phyloP scores from a whole-genome alignment of 495 filamentous ascomycete species.

The Penicillium robsamsonii region DNA sequence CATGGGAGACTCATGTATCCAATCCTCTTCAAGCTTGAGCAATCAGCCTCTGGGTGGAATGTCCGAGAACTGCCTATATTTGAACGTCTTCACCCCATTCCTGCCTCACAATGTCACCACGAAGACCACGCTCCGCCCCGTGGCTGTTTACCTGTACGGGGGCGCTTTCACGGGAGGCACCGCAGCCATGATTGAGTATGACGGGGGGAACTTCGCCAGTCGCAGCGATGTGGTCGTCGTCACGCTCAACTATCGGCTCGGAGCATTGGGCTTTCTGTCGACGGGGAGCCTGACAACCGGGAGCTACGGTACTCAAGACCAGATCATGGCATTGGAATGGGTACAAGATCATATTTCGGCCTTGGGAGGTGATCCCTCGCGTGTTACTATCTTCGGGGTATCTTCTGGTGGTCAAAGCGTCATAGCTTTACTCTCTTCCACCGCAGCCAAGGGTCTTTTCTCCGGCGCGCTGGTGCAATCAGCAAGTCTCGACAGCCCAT shows the following conservation, averaged over 20 bases:
- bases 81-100: slow-evolving; percentile 36
- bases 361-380: slow-evolving; percentile 49
- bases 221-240: slow-evolving; percentile 50
- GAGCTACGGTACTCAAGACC: slow-evolving; percentile 39
- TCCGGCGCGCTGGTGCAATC: slow-evolving; percentile 33
- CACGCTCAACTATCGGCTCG: slow-evolving; percentile 47
- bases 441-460: slow-evolving; percentile 32
- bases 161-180: slow-evolving; percentile 44
- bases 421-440: slow-evolving; percentile 47
- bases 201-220: slow-evolving; percentile 45
- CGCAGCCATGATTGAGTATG: slow-evolving; percentile 36
- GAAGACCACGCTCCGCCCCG: slow-evolving; percentile 30
- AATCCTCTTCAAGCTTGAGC: slow-evolving; percentile 23
- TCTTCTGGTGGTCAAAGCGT: slow-evolving; percentile 57
- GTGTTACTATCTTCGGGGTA: slow-evolving; percentile 51
- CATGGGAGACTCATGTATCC: slow-evolving; percentile 44
- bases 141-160: slow-evolving; percentile 48
- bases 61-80: slow-evolving; percentile 47
- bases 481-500: slow-evolving; percentile 24
- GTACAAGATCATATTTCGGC: slow-evolving; percentile 50
- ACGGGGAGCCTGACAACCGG: slow-evolving; percentile 31
- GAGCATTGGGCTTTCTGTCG: slow-evolving; percentile 42
- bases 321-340: slow-evolving; percentile 49
- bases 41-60: slow-evolving; percentile 20
- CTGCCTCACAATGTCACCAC: slow-evolving; percentile 13